Evolutionary conservation across 345 rosid genomes (phyloP).

Genomic region (Gossypium bickii): DNA sequence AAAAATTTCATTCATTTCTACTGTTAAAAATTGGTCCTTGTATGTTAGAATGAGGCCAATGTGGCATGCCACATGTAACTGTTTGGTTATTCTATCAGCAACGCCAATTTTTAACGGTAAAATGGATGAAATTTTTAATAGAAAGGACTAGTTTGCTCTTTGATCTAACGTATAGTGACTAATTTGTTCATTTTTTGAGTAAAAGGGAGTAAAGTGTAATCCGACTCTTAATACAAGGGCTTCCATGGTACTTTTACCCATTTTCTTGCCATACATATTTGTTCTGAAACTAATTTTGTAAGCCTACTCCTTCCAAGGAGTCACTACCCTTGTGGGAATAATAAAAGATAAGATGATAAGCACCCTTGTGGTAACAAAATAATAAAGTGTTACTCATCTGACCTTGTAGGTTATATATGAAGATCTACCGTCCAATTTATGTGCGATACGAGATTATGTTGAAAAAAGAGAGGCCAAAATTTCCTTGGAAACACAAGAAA

Average conservation of each 20-base stretch:
- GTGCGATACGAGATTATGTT: slow-evolving; percentile 85
- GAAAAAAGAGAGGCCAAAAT: slow-evolving; percentile 46
- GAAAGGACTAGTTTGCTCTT: too few species aligned
- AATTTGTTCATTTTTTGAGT: neutral
- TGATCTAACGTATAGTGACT: too few species aligned
- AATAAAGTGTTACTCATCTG: slow-evolving; percentile 10
- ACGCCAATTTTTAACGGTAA: too few species aligned
- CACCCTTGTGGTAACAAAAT: neutral
- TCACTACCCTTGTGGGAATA: neutral
- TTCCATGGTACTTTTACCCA: too few species aligned
- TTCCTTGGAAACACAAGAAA: slow-evolving; percentile 38
- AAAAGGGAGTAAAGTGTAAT: too few species aligned
- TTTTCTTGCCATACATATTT: neutral
- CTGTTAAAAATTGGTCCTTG: too few species aligned
- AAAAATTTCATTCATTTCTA: too few species aligned
- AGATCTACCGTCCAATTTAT: slow-evolving; percentile 92
- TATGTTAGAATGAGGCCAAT: too few species aligned
- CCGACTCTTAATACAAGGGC: too few species aligned
- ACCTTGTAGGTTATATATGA: slow-evolving; percentile 76
- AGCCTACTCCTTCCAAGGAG: neutral
- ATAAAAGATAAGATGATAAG: neutral
- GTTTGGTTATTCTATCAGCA: too few species aligned
- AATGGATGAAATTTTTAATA: too few species aligned
- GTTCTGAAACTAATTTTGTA: neutral
- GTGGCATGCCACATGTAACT: too few species aligned